phyloP scores from a whole-genome alignment of 2,329 filamentous ascomycete species.

The Hirsutella rhossiliensis region DNA sequence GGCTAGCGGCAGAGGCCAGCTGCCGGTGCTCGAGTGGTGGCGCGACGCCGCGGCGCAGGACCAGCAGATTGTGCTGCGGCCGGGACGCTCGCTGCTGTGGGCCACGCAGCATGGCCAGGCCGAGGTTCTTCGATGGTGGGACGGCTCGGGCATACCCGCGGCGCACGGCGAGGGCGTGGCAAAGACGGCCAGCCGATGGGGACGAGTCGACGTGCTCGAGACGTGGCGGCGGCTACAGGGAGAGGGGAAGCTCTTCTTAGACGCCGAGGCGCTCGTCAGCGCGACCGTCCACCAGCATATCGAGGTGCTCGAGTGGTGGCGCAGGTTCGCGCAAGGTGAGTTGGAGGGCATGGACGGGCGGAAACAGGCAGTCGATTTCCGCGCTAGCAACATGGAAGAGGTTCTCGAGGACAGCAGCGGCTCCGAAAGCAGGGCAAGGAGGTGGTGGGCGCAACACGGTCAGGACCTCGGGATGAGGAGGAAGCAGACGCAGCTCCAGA shows the following conservation, averaged over 20 bases:
- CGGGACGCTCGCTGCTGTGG: conserved; percentile 72
- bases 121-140: conserved; percentile 78
- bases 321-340: conserved; percentile 48
- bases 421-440: conserved; percentile 56
- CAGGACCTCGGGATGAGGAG: conserved; percentile 69
- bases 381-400: conserved; percentile 91
- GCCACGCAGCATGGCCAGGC: conserved; percentile 74
- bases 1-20: conserved; percentile 70
- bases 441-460: conserved; percentile 83
- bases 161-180: conserved; percentile 72
- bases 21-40: conserved; percentile 92
- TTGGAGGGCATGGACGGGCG: conserved; percentile 41
- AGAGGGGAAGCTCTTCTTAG: conserved; percentile 56
- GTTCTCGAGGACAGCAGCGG: conserved; percentile 78
- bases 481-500: conserved; percentile 83
- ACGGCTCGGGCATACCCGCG: conserved; percentile 65
- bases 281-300: conserved; percentile 82
- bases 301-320: conserved; percentile 87
- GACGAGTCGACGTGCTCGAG: conserved; percentile 72
- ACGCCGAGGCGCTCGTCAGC: conserved; percentile 71
- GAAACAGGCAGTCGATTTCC: conserved; percentile 70
- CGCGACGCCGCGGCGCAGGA: conserved; percentile 53
- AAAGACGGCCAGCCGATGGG: conserved; percentile 73
- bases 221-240: conserved; percentile 67
- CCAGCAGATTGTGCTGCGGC: conserved; percentile 52